Conservation (phyloP, 2,329 filamentous ascomycete species). For the Stagonosporopsis vannaccii region DNA sequence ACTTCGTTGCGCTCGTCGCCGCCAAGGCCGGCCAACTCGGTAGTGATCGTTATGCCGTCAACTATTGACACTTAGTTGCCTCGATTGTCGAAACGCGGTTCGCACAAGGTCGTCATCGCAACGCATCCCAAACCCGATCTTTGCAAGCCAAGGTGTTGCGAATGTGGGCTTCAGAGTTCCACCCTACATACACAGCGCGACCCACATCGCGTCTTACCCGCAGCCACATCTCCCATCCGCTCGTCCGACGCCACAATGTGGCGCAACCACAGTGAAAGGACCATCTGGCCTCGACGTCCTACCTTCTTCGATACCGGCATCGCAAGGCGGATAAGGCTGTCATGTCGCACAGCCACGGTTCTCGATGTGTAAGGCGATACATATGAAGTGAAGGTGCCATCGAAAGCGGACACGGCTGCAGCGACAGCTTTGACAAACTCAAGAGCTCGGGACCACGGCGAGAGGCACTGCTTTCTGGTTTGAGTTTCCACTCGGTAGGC, state of each 20-base stretch:
- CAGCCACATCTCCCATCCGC: conserved; percentile 11
- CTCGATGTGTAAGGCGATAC: background rate
- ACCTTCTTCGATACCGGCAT: background rate
- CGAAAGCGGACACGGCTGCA: background rate
- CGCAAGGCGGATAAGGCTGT: background rate
- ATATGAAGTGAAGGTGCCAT: too few species aligned
- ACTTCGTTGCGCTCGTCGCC: too few species aligned
- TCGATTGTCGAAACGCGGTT: too few species aligned
- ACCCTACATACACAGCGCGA: background rate
- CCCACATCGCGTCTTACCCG: background rate
- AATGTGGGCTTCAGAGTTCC: background rate
- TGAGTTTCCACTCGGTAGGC: too few species aligned
- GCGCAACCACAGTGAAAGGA: background rate
- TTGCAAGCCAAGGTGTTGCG: background rate
- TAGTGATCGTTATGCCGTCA: too few species aligned
- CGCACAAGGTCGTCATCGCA: too few species aligned
- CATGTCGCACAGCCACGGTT: background rate
- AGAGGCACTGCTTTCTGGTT: background rate
- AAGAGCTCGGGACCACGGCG: background rate
- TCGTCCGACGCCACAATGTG: conserved; percentile 8
- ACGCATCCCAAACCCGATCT: too few species aligned
- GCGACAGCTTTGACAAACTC: background rate
- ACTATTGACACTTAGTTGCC: too few species aligned
- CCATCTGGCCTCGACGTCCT: background rate
- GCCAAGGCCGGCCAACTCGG: too few species aligned